A percentile compares a stretch with the other conserved stretches of the same genome.
Evolutionary conservation across 129 eudicot genomes (phyloP).

Genomic region (Cynara cardunculus): DNA sequence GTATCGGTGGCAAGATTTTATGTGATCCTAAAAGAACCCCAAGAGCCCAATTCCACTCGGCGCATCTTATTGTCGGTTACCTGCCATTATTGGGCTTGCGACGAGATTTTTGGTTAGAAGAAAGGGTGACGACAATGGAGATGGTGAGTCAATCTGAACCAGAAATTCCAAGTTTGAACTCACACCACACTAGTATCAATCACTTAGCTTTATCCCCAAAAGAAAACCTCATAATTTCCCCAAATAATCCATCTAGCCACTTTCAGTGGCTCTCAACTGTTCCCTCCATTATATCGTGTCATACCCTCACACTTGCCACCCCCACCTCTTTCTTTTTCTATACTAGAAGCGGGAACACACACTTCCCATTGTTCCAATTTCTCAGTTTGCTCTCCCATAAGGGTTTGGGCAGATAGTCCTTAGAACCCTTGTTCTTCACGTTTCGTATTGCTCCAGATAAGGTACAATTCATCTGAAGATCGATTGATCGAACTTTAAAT

Average conservation of each 20-base stretch:
- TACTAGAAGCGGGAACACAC: slow-evolving; percentile 1
- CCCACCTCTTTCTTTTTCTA: background rate
- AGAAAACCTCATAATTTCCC: slow-evolving; percentile 15
- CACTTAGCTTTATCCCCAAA: slow-evolving; percentile 36
- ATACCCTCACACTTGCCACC: slow-evolving; percentile 30
- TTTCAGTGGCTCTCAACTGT: slow-evolving; percentile 64
- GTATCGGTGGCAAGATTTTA: no score
- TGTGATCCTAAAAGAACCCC: no score
- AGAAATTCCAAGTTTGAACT: slow-evolving; percentile 38
- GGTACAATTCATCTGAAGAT: slow-evolving; percentile 18
- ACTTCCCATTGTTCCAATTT: slow-evolving; percentile 12
- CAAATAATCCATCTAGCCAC: slow-evolving; percentile 16
- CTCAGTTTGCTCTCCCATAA: slow-evolving; percentile 3
- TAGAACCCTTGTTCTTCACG: slow-evolving; percentile 13
- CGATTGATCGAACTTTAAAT: background rate
- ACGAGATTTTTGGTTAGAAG: background rate
- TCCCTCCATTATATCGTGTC: slow-evolving; percentile 16
- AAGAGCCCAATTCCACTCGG: no score
- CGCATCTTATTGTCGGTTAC: background rate
- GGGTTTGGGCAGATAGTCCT: slow-evolving; percentile 16
- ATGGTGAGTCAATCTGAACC: slow-evolving; percentile 27
- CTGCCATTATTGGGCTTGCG: slow-evolving; percentile 10
- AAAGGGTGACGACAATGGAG: background rate
- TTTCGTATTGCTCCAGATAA: background rate
- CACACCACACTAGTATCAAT: slow-evolving; percentile 53